Percentiles rank a stretch among this genome's conserved stretches.
phyloP scores from a whole-genome alignment of 2,329 filamentous ascomycete genomes.

The Zymoseptoria tritici region DNA sequence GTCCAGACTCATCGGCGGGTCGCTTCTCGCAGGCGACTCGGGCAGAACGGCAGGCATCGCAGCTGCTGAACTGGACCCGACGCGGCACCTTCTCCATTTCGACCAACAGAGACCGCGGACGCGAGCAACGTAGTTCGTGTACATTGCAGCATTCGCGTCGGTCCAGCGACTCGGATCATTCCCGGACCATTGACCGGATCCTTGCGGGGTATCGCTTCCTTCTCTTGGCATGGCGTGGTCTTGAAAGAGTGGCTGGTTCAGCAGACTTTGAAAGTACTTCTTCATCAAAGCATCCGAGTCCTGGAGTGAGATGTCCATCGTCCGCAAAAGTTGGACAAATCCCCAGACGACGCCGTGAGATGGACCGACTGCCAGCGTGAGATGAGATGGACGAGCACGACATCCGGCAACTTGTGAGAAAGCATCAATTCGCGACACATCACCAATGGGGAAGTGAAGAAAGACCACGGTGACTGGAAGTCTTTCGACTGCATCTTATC shows the following conservation, averaged over 20 bases:
- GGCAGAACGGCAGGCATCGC: not conserved
- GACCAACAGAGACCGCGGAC: not conserved
- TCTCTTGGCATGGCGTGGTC: not conserved
- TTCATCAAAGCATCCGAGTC: no score
- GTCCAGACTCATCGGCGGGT: not conserved
- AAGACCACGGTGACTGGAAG: no score
- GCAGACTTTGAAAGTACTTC: no score
- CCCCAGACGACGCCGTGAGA: no score
- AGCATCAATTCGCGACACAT: no score
- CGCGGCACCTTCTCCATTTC: not conserved
- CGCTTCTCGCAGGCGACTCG: not conserved
- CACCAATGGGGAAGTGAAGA: no score
- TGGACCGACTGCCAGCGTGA: no score
- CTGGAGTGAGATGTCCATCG: no score
- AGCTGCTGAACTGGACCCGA: not conserved
- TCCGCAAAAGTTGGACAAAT: no score
- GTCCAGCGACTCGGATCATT: not conserved
- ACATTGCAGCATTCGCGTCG: not conserved
- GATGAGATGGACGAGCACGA: no score
- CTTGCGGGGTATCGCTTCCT: not conserved
- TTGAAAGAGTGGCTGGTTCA: not conserved
- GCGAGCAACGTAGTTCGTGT: not conserved
- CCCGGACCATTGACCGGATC: not conserved
- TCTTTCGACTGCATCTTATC: no score
- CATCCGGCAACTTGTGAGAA: no score